Evolutionary conservation across 257 asterid species (phyloP), one percentile per base, ranked within the genome.

Genomic region (Nicotiana otophora): DNA sequence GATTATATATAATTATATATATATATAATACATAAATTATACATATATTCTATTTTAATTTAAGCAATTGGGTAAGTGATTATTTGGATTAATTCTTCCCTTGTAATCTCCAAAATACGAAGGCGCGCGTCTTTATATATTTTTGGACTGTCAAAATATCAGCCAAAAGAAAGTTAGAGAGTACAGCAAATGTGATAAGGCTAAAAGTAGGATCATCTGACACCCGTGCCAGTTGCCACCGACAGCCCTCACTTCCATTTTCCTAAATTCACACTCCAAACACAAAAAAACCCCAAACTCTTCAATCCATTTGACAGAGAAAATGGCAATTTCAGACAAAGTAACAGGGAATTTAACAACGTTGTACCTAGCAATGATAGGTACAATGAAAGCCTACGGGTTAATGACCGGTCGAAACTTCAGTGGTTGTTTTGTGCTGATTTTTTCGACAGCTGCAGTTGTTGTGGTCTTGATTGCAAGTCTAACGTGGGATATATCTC

Each of bases 251-350:
- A 48, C 15, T 7, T 78, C 20, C 61, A 48, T 48, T 74, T 75
- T 19, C 80, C 60, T 26, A 74, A 77, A 26, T 84, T 60, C 86
- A 57, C 78, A 14, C 58, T 31, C 70, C 54, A 70, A 28, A 20
- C 14, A 67, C 58, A 2, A 66, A 78, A 3, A 42, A 3, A 53
- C 23, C 30, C 65, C 8, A 77, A 23, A 12, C 12, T 19, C 2
- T 23, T 8, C 48, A 42, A 42, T 33, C 34, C 69, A 51, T n/a
- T 64, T 54, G 16, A 11, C 4, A 4, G 7, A 11, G 55, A 31
- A 55, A 12, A 94, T 95, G 98, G 90, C 97, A 84, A 95, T 95
- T 81, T 95, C 98, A 84, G 98, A 93, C 77, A 89, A 94, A 85
- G 98, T 95, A 80, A 92, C 88, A 81, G 90, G 91, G 31, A 95